Evolutionary conservation across 805 yeast species (phyloP), one percentile per base, ranked within the genome.

Genomic region (Nematodospora valgi): DNA sequence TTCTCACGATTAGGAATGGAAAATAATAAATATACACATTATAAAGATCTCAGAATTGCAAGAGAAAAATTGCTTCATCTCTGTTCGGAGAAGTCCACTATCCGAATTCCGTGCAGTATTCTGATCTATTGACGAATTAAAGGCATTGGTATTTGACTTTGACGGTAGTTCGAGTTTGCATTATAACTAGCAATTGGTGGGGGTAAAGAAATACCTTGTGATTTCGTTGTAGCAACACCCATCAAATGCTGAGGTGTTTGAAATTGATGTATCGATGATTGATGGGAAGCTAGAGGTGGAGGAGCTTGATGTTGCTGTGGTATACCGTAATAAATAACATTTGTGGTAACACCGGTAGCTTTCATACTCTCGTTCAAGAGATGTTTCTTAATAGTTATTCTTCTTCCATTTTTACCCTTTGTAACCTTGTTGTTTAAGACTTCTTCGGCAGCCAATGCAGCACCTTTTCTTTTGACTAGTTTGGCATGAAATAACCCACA

Each of bases 401-500:
- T 49, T 31, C 71, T 44, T 6, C 72, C 72, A 41, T 66, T 66
- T 46, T 64, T 66, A 11, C 70, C 71, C 45, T 65, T 66, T 43
- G 60, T 58, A 10, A 66, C 72, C 49, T 60, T 64, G 39, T 60
- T 61, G 45, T 64, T 62, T 40, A 66, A 61, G 6, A 66, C 70
- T 44, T 66, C 72, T 44, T 59, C 62, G 23, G 71, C 71, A 15
- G 82, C 80, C 28, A 64, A 62, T 4, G 58, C 68, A 29, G 68
- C 71, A 9, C 86, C 86, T 40, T 68, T 70, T 40, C 69, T 68
- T 45, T 70, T 79, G 4, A 70, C 61, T 37, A 83, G 51, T 49
- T 83, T 83, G 11, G 82, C 70, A 51, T 73, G 81, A 48, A 79
- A 83, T 31, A 89, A 63, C 0, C 97, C 97, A 62, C 97, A 89